phyloP scores from a whole-genome alignment of 2,329 filamentous ascomycete genomes.

The Myriosclerotinia curreyana region DNA sequence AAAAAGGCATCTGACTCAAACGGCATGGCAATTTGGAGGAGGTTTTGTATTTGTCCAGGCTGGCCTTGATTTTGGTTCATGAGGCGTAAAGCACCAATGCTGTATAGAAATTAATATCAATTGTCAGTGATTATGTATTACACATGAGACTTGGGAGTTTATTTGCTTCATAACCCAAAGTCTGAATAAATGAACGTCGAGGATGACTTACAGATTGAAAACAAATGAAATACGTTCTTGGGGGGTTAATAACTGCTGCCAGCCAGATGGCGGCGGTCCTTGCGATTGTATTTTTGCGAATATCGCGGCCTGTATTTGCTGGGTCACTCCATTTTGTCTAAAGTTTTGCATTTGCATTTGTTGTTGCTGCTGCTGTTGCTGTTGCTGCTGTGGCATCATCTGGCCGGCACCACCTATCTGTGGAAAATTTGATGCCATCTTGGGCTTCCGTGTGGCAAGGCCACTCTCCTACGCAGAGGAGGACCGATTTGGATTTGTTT shows the following conservation, averaged over 20 bases:
- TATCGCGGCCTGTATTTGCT: conserved; percentile 36
- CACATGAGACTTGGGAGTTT: background rate
- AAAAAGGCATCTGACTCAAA: conserved; percentile 38
- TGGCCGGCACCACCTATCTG: conserved; percentile 35
- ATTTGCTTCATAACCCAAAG: background rate
- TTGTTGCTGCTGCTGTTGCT: conserved; percentile 28
- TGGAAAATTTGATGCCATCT: conserved; percentile 39
- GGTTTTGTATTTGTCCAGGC: conserved; percentile 31
- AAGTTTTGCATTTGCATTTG: conserved; percentile 17
- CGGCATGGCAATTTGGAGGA: conserved; percentile 36
- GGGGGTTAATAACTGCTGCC: conserved; percentile 33
- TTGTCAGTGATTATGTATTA: background rate
- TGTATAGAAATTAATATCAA: conserved; percentile 23
- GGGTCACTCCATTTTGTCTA: conserved; percentile 8
- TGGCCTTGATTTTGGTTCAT: conserved; percentile 30
- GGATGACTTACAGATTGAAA: conserved; percentile 36
- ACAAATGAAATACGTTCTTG: conserved; percentile 34
- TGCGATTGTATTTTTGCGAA: conserved; percentile 34
- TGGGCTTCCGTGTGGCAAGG: conserved; percentile 31
- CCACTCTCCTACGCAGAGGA: conserved; percentile 33
- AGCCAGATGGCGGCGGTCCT: conserved; percentile 30
- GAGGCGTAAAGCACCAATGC: conserved; percentile 36
- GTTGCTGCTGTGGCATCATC: conserved; percentile 37
- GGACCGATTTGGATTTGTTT: conserved; percentile 28
- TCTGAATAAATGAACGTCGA: background rate